Percentiles rank a stretch among this genome's conserved stretches.
Conservation (phyloP, 2,329 filamentous ascomycete genomes). For the Sarocladium oryzae region DNA sequence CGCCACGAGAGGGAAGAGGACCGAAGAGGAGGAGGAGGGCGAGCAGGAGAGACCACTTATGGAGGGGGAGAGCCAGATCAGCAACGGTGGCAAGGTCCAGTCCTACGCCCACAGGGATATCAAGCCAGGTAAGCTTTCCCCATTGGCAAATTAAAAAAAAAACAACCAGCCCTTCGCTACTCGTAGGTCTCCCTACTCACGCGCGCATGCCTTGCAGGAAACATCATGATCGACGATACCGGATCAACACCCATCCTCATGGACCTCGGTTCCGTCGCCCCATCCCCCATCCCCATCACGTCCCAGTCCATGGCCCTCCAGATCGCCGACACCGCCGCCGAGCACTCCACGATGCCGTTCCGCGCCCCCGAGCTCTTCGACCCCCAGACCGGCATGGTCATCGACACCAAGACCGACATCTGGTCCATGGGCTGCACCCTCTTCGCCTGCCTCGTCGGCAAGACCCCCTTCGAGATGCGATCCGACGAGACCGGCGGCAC, state of each 20-base stretch:
- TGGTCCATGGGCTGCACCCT: constrained; percentile 98
- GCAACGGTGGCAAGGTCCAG: constrained; percentile 60
- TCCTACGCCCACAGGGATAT: constrained; percentile 95
- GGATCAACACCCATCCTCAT: constrained; percentile 87
- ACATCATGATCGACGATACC: constrained; percentile 97
- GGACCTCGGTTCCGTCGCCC: constrained; percentile 89
- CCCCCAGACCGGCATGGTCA: constrained; percentile 83
- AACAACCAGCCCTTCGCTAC: no score
- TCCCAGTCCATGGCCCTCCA: constrained; percentile 85
- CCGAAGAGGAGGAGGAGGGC: constrained; percentile 62
- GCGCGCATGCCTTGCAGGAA: constrained; percentile 43
- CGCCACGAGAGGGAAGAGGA: constrained; percentile 31
- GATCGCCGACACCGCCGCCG: constrained; percentile 88
- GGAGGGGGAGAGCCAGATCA: constrained; percentile 64
- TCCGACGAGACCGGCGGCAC: constrained; percentile 94
- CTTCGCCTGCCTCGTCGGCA: constrained; percentile 92
- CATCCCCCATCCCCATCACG: constrained; percentile 81
- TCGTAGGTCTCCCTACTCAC: no score
- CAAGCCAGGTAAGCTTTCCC: constrained; percentile 71
- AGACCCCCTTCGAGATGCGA: constrained; percentile 92
- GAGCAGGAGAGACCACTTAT: constrained; percentile 79
- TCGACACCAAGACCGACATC: constrained; percentile 96
- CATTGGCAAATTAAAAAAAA: no score
- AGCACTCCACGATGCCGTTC: constrained; percentile 98
- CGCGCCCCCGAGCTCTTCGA: constrained; percentile 96